Base-by-base conservation (phyloP, 495 filamentous ascomycete species). In the Pseudoneurospora amorphoporcata region DNA sequence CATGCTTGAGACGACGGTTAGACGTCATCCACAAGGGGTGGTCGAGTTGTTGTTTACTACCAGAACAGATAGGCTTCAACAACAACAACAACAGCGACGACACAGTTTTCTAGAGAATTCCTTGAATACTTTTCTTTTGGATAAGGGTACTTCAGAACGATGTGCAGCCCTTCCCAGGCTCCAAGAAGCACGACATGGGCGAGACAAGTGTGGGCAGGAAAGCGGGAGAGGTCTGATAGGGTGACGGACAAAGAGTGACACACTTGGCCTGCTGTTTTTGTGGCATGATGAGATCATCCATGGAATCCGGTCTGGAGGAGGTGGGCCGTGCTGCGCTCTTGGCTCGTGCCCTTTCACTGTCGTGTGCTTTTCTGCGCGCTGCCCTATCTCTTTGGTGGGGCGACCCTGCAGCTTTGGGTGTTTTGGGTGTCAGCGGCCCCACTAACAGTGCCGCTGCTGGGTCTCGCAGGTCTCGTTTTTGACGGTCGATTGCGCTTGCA, bases 211-310 rank as follows among this genome's bases (percentile, higher is more conserved):
- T 65, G 70, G 40, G 70, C 17, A 38, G 45, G 35, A 68, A 40
- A 37, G 68, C 41, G 10, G 58, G 39, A 69, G 29, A 39, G 39
- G 39, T 65, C 71, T 72, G 53, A 65, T 65, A 65, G 53, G 53
- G 14, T 29, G 19, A 39, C 19, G 53, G 9, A 53, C 40, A 42
- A 37, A 29, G 38, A 43, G 61, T 75, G 74, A 73, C 70, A 74
- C 53, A 65, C 53, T 65, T 65, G 53, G 72, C 70, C 47, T 68
- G 70, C 42, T 32, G 53, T 74, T 76, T 70, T 69, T 70, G 74
- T 76, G 75, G 76, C 79, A 79, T 78, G 79, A 80, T 80, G 79
- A 80, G 76, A 78, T 80, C 77, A 79, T 79, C 71, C 41, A 58
- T 23, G 43, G 38, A 35, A 58, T 65, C 53, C 10, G 53, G 70